Conservation (phyloP, 1,284 basidiomycete genomes). For the Schizophyllum amplum region DNA sequence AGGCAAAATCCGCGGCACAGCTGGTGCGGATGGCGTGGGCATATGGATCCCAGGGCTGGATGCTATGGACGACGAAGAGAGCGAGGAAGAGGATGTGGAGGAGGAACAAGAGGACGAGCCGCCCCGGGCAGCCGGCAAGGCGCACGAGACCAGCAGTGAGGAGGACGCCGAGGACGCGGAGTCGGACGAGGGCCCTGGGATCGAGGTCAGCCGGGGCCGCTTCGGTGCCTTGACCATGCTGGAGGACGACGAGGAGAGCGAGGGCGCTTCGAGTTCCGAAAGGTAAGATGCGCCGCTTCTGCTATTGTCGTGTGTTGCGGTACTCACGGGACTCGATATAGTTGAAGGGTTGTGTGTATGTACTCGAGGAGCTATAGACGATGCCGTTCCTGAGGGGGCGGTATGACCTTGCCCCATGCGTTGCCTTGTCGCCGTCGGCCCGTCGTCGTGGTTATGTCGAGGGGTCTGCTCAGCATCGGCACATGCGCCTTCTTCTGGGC, state of each 20-base stretch:
- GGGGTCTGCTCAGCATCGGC: background rate
- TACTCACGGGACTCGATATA: background rate
- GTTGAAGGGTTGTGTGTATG: background rate
- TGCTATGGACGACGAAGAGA: slow-evolving; percentile 24
- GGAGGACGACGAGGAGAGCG: slow-evolving; percentile 13
- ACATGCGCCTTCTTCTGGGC: background rate
- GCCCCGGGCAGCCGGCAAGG: background rate
- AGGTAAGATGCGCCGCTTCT: background rate
- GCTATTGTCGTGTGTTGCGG: background rate
- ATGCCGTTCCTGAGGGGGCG: background rate
- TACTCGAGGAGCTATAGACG: background rate
- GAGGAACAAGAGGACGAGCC: slow-evolving; percentile 9
- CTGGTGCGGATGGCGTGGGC: slow-evolving; percentile 29
- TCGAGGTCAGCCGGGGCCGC: slow-evolving; percentile 20
- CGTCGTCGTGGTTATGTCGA: background rate
- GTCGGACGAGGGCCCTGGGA: slow-evolving; percentile 8
- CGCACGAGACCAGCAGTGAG: slow-evolving; percentile 16
- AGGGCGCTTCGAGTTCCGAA: background rate
- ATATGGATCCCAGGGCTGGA: slow-evolving; percentile 48
- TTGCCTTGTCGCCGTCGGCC: background rate
- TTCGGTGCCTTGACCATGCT: slow-evolving; percentile 29
- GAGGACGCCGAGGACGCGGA: slow-evolving; percentile 17
- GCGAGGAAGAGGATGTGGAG: slow-evolving; percentile 24
- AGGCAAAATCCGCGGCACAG: slow-evolving; percentile 15
- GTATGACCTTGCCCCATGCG: background rate